Evolutionary conservation across 768 basidiomycete species (phyloP).

Genomic region (Cubamyces sp.): DNA sequence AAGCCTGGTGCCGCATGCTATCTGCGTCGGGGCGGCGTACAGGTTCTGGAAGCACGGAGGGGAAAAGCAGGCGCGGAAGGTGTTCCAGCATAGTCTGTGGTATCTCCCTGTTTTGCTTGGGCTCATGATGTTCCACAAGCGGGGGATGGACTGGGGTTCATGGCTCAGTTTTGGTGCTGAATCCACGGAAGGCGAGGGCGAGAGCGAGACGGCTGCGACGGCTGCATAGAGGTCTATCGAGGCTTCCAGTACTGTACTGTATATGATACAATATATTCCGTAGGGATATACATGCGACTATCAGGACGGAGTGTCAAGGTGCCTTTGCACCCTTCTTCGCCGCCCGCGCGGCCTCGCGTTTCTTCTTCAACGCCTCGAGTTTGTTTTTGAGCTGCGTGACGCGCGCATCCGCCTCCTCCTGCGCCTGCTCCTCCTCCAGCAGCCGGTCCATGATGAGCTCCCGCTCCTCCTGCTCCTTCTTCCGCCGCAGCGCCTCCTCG

Average conservation of each 20-base stretch:
- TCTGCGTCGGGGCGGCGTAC: slow-evolving; percentile 72
- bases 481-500: slow-evolving; percentile 50
- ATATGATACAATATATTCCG: slow-evolving; percentile 4
- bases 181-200: slow-evolving; percentile 12
- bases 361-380: slow-evolving; percentile 60
- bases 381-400: slow-evolving; percentile 66
- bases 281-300: background rate
- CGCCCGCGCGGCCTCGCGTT: slow-evolving; percentile 42
- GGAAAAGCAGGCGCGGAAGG: slow-evolving; percentile 74
- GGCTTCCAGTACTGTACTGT: slow-evolving; percentile 10
- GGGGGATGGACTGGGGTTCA: slow-evolving; percentile 75
- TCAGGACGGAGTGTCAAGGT: background rate
- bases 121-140: slow-evolving; percentile 95
- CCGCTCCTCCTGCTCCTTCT: slow-evolving; percentile 70
- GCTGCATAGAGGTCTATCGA: slow-evolving; percentile 1
- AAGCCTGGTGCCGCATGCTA: slow-evolving; percentile 71
- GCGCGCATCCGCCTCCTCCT: slow-evolving; percentile 86
- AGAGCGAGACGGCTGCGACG: background rate
- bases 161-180: slow-evolving; percentile 51
- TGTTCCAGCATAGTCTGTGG: slow-evolving; percentile 87
- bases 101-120: slow-evolving; percentile 88
- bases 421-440: slow-evolving; percentile 81
- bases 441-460: slow-evolving; percentile 87
- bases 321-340: slow-evolving; percentile 24
- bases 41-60: slow-evolving; percentile 72